These are phyloP conservation scores for Tetramitus jugosus DNA, from an alignment of 208 protist genomes.

Conservation along the genomic window DNA sequence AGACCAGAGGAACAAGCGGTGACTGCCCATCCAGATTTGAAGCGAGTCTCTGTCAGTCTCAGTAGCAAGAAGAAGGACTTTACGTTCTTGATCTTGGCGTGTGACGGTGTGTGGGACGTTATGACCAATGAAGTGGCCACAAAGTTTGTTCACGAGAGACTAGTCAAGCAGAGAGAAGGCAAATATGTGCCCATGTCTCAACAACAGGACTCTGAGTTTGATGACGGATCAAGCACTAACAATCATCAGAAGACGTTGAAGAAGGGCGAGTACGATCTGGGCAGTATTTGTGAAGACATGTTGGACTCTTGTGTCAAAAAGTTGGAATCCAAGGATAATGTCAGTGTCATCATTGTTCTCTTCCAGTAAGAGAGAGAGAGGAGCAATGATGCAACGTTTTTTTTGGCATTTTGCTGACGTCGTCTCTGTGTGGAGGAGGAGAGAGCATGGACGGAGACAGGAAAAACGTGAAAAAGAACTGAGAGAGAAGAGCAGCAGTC, in stretches of 20 bases:
- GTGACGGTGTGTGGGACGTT: constrained; percentile 82
- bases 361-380: background rate
- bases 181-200: background rate
- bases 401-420: too few relatives aligned
- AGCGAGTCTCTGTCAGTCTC: background rate
- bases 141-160: constrained; percentile 68
- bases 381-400: too few relatives aligned
- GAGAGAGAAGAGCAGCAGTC: too few relatives aligned
- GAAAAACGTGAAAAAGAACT: too few relatives aligned
- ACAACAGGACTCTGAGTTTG: background rate
- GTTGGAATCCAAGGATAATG: constrained; percentile 15
- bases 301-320: constrained; percentile 1
- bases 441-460: too few relatives aligned
- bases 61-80: constrained; percentile 33
- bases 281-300: constrained; percentile 5
- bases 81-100: constrained; percentile 80
- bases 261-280: background rate
- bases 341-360: background rate
- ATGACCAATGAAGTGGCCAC: constrained; percentile 73
- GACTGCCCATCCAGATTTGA: constrained; percentile 42
- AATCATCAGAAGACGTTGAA: too few relatives aligned
- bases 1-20: constrained; percentile 77
- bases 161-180: constrained; percentile 27
- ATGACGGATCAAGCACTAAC: background rate
- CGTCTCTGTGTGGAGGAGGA: too few relatives aligned